Evolutionary conservation across 768 basidiomycete species (phyloP).

Genomic region (Tubosaeta brunneosetosa): DNA sequence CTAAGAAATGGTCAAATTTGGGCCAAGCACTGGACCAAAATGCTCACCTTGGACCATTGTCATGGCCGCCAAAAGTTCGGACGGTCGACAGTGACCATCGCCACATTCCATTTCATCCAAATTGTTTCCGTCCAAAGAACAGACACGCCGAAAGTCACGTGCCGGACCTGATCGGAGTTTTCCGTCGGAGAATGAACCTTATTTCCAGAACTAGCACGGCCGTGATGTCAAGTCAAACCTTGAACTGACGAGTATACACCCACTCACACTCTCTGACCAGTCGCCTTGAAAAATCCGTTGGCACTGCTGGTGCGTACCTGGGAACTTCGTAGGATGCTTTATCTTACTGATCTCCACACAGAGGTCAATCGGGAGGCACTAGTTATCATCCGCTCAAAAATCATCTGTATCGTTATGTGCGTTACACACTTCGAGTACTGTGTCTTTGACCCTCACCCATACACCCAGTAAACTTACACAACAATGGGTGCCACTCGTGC

Average conservation of each 20-base stretch:
- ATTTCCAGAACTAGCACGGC: conserved; percentile 24
- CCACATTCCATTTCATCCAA: conserved; percentile 72
- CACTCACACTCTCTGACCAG: conserved; percentile 26
- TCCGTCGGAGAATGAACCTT: conserved; percentile 28
- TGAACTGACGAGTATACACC: conserved; percentile 9
- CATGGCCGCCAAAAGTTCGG: conserved; percentile 39
- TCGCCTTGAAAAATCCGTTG: conserved; percentile 97
- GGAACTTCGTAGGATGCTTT: not conserved
- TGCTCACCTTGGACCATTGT: conserved; percentile 24
- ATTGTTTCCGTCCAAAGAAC: not conserved
- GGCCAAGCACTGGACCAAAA: not conserved
- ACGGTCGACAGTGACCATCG: conserved; percentile 61
- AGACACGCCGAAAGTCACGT: conserved; percentile 6
- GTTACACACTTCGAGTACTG: conserved; percentile 1
- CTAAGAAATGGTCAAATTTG: conserved; percentile 2
- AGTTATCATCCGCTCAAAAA: conserved; percentile 27
- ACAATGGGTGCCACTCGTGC: conserved; percentile 90
- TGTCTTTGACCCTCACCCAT: not conserved
- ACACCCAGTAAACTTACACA: conserved; percentile 18
- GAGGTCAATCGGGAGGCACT: conserved; percentile 96
- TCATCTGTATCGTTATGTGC: conserved; percentile 24
- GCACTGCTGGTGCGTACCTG: conserved; percentile 59
- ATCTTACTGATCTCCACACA: conserved; percentile 24
- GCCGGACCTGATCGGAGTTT: conserved; percentile 3
- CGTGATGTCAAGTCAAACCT: conserved; percentile 18